Evolutionary conservation across 345 rosid genomes (phyloP), one percentile per base, ranked within the genome.

Genomic region (Hirschfeldia incana): DNA sequence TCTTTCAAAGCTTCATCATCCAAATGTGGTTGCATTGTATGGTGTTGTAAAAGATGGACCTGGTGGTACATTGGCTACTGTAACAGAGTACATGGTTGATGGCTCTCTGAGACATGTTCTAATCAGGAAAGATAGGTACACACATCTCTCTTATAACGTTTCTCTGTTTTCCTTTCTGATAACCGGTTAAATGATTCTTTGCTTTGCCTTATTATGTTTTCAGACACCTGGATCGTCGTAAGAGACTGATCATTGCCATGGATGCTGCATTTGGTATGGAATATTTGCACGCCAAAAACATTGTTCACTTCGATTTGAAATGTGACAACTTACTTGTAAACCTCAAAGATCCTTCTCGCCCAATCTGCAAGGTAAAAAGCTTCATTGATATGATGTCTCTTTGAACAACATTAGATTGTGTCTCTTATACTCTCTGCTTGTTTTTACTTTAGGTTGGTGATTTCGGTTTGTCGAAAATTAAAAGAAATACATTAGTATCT

Each of bases 231-330:
- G 99, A 95, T 86, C 94, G 87, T 28, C 90, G 93, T 58, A 93
- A 93, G 91, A 86, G 93, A 80, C 95, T 93, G 74, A 87, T 93
- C 75, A 91, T 95, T 78, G 99, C 98, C 68, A 90, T 95, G 98
- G 99, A 95, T 85, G 99, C 98, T 59, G 99, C 98, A 30, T 93
- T 95, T 83, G 99, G 99, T 69, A 95, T 95, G 98, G 98, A 95
- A 79, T 95, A 93, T 88, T 83, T 91, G 79, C 98, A 95, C 72
- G 91, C 97, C 36, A 95, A 95, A 85, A 93, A 93, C 82, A 91
- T 95, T 71, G 97, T 95, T 67, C 99, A 95, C 89, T 95, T 95
- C 69, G 98, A 95, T 88, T 80, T 95, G 82, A 95, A 95, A 83
- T 95, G 99, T 76, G 97, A 93, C 88, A 93, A 95, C 84, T 79